phyloP scores from a whole-genome alignment of 2,329 filamentous ascomycete genomes.

The Cercospora sp. region DNA sequence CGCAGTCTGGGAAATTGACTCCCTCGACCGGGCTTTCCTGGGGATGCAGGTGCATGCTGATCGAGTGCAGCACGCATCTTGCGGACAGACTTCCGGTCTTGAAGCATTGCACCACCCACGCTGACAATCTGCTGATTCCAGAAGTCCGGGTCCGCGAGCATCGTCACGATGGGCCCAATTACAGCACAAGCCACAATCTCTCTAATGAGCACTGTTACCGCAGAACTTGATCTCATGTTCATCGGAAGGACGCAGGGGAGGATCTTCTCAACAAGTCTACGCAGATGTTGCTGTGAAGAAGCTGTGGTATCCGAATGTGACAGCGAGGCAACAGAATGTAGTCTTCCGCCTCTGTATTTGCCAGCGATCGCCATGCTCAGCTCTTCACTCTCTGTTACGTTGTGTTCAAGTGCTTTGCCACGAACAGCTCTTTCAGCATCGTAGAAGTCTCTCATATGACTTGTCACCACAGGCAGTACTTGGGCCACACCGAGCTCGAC shows the following conservation, averaged over 20 bases:
- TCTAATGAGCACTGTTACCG: constrained; percentile 76
- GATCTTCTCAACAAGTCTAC: constrained; percentile 69
- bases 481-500: constrained; percentile 79
- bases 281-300: constrained; percentile 84
- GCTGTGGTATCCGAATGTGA: constrained; percentile 80
- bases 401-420: constrained; percentile 82
- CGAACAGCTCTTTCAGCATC: constrained; percentile 84
- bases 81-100: constrained; percentile 91
- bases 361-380: constrained; percentile 92
- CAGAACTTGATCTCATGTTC: constrained; percentile 72
- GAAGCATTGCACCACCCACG: constrained; percentile 70
- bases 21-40: constrained; percentile 34
- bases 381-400: constrained; percentile 94
- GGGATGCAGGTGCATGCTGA: constrained; percentile 81
- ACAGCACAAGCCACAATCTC: constrained; percentile 95
- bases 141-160: constrained; percentile 86
- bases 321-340: constrained; percentile 82
- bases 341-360: constrained; percentile 83
- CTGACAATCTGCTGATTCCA: constrained; percentile 98
- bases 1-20: constrained; percentile 74
- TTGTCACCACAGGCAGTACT: constrained; percentile 82
- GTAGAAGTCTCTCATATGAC: constrained; percentile 86
- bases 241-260: constrained; percentile 73
- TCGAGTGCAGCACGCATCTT: constrained; percentile 90
- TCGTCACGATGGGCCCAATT: constrained; percentile 73